Evolutionary conservation across 2,329 filamentous ascomycete species (phyloP).

Genomic region (Huntiella bhutanensis): DNA sequence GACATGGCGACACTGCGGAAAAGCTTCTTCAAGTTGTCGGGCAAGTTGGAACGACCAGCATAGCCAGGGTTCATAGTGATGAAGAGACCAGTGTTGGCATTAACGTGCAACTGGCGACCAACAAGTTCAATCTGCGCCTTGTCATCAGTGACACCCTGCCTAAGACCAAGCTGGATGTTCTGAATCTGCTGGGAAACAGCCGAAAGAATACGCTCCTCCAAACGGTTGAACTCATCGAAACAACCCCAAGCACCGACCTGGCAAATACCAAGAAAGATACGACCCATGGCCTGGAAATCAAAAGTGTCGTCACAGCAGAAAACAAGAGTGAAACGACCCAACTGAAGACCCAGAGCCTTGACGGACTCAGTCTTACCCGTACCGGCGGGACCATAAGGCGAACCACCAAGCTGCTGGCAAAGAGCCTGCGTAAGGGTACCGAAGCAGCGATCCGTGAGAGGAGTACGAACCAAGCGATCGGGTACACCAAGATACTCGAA

Average conservation of each 20-base stretch:
- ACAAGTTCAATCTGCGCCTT: conserved; percentile 87
- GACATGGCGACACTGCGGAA: conserved; percentile 99
- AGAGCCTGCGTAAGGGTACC: conserved; percentile 90
- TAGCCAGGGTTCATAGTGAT: conserved; percentile 99
- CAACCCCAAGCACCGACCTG: conserved; percentile 99
- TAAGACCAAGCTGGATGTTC: conserved; percentile 92
- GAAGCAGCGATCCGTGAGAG: conserved; percentile 95
- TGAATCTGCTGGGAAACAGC: conserved; percentile 98
- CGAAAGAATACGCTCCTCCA: conserved; percentile 93
- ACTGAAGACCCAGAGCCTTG: conserved; percentile 87
- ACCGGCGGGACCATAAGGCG: conserved; percentile 90
- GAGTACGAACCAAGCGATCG: conserved; percentile 87
- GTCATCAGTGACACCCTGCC: conserved; percentile 62
- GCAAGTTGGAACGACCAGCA: conserved; percentile 89
- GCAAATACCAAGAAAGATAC: conserved; percentile 97
- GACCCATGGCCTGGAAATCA: conserved; percentile 98
- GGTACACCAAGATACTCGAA: conserved; percentile 97
- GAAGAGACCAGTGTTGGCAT: conserved; percentile 90
- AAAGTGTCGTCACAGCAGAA: conserved; percentile 99
- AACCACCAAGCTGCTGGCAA: conserved; percentile 86
- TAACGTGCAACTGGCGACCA: conserved; percentile 75
- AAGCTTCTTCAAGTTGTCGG: conserved; percentile 97
- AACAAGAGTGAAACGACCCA: conserved; percentile 92
- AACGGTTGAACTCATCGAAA: conserved; percentile 98
- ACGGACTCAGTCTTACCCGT: conserved; percentile 99